Percentiles rank a stretch among this genome's conserved stretches.
Evolutionary conservation across 2,329 filamentous ascomycete genomes (phyloP).

Genomic region (Claviceps paspali): DNA sequence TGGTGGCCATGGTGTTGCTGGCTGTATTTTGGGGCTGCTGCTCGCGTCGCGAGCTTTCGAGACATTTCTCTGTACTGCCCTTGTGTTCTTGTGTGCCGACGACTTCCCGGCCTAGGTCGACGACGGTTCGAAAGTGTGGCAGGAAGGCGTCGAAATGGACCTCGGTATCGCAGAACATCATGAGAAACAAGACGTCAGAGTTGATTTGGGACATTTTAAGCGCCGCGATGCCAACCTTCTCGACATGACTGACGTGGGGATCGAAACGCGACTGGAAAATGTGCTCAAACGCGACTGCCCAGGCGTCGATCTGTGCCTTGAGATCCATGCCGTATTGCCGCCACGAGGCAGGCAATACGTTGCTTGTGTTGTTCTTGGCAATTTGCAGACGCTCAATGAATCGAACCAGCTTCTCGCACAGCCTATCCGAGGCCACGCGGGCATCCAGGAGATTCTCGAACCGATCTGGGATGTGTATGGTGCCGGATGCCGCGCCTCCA

Average conservation of each 20-base stretch:
- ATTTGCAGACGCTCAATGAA: constrained; percentile 41
- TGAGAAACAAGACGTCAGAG: constrained; percentile 39
- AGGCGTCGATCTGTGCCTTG: constrained; percentile 34
- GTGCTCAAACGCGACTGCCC: constrained; percentile 40
- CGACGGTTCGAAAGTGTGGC: constrained; percentile 36
- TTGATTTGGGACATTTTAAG: constrained; percentile 49
- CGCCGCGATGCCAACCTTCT: constrained; percentile 44
- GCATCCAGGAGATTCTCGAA: constrained; percentile 40
- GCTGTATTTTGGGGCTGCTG: constrained; percentile 16
- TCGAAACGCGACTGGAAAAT: constrained; percentile 34
- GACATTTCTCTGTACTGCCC: constrained; percentile 29
- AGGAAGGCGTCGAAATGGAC: constrained; percentile 41
- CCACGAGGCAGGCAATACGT: constrained; percentile 33
- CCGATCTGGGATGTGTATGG: constrained; percentile 12
- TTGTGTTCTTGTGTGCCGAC: constrained; percentile 41
- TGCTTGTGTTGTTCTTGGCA: constrained; percentile 33
- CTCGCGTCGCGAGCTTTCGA: constrained; percentile 24
- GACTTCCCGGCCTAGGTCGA: constrained; percentile 42
- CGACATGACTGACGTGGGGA: constrained; percentile 34
- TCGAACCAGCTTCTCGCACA: constrained; percentile 40
- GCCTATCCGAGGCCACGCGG: constrained; percentile 37
- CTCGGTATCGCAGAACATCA: constrained; percentile 45
- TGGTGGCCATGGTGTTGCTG: not conserved
- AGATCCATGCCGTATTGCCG: constrained; percentile 32
- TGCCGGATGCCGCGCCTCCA: constrained; percentile 9